These are phyloP conservation scores for Ganoderma multipileum DNA, from an alignment of 1,284 basidiomycete species.

Conservation along the genomic window DNA sequence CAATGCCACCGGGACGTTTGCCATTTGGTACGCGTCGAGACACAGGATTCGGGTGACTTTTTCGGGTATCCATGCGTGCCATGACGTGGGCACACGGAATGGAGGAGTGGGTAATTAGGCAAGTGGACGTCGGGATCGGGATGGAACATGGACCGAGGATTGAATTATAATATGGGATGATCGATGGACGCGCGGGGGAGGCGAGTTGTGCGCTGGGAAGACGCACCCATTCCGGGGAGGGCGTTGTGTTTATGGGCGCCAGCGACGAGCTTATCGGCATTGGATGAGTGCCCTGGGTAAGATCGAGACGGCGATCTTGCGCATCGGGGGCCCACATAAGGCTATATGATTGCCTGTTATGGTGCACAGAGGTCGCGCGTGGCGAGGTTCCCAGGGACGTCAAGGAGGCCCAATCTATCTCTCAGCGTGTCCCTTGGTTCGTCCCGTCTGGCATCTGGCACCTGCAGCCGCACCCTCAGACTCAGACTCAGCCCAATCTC, in stretches of 20 bases:
- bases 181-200: neutral
- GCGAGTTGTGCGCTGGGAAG: neutral
- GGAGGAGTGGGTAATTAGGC: neutral
- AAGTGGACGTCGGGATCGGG: neutral
- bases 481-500: conserved; percentile 12
- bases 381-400: conserved; percentile 26
- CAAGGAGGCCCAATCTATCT: conserved; percentile 31
- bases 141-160: neutral
- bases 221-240: neutral
- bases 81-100: neutral
- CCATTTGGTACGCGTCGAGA: neutral
- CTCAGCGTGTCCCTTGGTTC: conserved; percentile 16
- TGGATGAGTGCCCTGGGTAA: neutral
- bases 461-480: neutral
- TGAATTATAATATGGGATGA: neutral
- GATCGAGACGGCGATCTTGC: conserved; percentile 19
- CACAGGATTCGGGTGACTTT: neutral
- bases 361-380: conserved; percentile 10
- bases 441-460: neutral
- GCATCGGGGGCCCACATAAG: conserved; percentile 12
- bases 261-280: neutral
- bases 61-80: neutral
- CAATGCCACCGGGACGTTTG: neutral
- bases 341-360: conserved; percentile 27
- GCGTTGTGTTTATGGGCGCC: neutral